phyloP scores from a whole-genome alignment of 768 basidiomycete species.

The Rhizopogon vinicolor region DNA sequence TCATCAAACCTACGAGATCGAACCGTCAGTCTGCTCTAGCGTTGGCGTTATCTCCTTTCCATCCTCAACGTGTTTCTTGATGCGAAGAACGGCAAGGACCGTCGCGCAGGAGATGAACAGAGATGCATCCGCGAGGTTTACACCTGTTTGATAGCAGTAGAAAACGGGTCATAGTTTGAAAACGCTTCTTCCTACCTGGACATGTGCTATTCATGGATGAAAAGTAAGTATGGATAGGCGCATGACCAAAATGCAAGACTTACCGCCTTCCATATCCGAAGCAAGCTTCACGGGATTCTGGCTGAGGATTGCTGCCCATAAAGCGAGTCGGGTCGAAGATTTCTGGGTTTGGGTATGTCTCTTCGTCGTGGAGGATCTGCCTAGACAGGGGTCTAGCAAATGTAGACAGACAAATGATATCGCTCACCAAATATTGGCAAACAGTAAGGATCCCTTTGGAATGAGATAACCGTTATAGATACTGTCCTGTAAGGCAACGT shows the following conservation, averaged over 20 bases:
- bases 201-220: not conserved
- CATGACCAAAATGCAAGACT: no score
- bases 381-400: not conserved
- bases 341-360: conserved; percentile 6
- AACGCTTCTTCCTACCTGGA: not conserved
- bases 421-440: conserved; percentile 11
- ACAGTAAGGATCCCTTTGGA: conserved; percentile 8
- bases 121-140: conserved; percentile 1
- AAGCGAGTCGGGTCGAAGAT: conserved; percentile 11
- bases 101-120: conserved; percentile 7
- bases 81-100: conserved; percentile 6
- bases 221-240: no score
- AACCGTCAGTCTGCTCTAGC: not conserved
- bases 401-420: no score
- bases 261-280: conserved; percentile 10
- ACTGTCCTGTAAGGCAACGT: conserved; percentile 10
- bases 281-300: conserved; percentile 4
- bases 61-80: conserved; percentile 4
- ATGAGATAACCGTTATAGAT: conserved; percentile 16
- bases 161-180: not conserved
- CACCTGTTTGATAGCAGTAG: not conserved
- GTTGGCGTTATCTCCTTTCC: conserved; percentile 1
- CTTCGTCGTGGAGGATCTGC: conserved; percentile 7
- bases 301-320: conserved; percentile 2
- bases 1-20: not conserved